phyloP scores from a whole-genome alignment of 2,329 filamentous ascomycete species.

The Laburnicola sp. region DNA sequence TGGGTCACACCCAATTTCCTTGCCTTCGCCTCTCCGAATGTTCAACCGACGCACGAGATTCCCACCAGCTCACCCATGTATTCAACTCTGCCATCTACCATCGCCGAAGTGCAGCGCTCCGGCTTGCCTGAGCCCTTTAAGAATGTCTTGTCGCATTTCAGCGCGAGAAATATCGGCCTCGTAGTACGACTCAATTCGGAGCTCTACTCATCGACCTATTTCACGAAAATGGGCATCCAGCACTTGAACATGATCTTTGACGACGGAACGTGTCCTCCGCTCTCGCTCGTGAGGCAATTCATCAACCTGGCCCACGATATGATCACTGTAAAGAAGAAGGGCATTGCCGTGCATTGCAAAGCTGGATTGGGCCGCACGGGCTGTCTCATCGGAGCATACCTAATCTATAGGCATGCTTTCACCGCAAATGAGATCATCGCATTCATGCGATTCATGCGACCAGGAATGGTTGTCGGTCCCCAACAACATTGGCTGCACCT shows the following conservation, averaged over 20 bases:
- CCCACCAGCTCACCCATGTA: slow-evolving; percentile 73
- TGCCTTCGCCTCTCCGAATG: slow-evolving; percentile 93
- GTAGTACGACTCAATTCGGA: slow-evolving; percentile 95
- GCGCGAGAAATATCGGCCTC: slow-evolving; percentile 82
- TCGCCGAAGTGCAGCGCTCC: slow-evolving; percentile 71
- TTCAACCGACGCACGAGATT: slow-evolving; percentile 73
- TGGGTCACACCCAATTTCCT: slow-evolving; percentile 96
- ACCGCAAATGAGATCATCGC: slow-evolving; percentile 97
- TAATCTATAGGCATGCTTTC: slow-evolving; percentile 96
- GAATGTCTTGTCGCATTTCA: slow-evolving; percentile 90
- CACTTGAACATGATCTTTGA: slow-evolving; percentile 99
- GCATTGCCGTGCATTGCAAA: slow-evolving; percentile 98
- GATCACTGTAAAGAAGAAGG: slow-evolving; percentile 87
- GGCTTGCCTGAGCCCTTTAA: slow-evolving; percentile 86
- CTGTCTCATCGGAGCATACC: slow-evolving; percentile 93
- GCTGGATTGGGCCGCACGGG: slow-evolving; percentile 93
- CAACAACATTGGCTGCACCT: slow-evolving; percentile 99
- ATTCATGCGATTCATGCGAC: slow-evolving; percentile 98
- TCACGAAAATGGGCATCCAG: slow-evolving; percentile 90
- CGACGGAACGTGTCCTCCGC: slow-evolving; percentile 90
- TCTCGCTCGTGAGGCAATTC: slow-evolving; percentile 89
- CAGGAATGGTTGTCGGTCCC: slow-evolving; percentile 97
- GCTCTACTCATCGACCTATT: slow-evolving; percentile 95
- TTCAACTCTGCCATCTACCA: slow-evolving; percentile 71
- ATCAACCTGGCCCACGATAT: slow-evolving; percentile 93